These are phyloP conservation scores for Cordyceps fumosorosea DNA, from an alignment of 2,329 filamentous ascomycete species.

Conservation along the genomic window DNA sequence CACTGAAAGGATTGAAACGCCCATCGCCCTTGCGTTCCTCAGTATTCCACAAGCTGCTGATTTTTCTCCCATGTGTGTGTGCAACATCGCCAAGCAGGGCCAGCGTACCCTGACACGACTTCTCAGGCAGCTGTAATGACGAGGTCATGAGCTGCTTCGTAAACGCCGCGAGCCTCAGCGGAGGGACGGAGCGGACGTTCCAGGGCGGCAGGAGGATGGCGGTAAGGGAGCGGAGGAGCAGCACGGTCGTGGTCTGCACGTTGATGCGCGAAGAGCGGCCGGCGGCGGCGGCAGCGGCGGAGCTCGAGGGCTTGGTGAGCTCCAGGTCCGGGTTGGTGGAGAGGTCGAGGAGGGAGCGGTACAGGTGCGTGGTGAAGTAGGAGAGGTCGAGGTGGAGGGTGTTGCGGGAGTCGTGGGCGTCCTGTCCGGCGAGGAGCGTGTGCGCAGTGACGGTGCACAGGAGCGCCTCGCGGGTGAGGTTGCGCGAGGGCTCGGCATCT, in stretches of 20 bases:
- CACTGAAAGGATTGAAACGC: constrained; percentile 66
- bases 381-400: constrained; percentile 83
- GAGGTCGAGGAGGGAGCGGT: constrained; percentile 73
- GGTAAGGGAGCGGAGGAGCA: constrained; percentile 80
- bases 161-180: constrained; percentile 82
- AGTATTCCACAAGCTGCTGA: constrained; percentile 84
- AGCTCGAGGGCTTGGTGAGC: constrained; percentile 47
- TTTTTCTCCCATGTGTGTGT: constrained; percentile 74
- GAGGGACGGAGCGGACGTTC: constrained; percentile 68
- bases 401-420: constrained; percentile 75
- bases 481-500: constrained; percentile 46
- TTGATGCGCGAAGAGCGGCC: constrained; percentile 62
- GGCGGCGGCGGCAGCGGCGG: constrained; percentile 29
- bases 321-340: constrained; percentile 82
- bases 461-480: constrained; percentile 77
- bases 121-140: constrained; percentile 82
- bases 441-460: constrained; percentile 96
- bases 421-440: constrained; percentile 90
- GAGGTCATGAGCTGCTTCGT: constrained; percentile 82
- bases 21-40: constrained; percentile 92
- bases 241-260: constrained; percentile 87
- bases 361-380: constrained; percentile 93
- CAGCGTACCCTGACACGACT: constrained; percentile 74
- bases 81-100: constrained; percentile 72
- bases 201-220: constrained; percentile 71